phyloP scores from a whole-genome alignment of 179 eudicot genomes.

The Sideroxylon spinosum region DNA sequence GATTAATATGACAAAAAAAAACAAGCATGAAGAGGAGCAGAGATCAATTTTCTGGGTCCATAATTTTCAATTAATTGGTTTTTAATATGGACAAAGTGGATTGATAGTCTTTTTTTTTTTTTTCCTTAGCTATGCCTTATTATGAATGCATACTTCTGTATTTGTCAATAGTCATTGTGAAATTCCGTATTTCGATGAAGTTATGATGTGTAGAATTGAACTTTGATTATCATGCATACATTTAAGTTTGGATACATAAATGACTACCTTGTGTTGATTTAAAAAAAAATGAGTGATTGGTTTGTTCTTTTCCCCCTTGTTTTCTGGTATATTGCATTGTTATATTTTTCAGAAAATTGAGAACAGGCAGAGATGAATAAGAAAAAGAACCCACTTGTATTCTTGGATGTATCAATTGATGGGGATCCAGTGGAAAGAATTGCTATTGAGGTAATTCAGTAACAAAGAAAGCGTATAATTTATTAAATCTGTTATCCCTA shows the following conservation, averaged over 20 bases:
- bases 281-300: not conserved
- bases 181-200: not conserved
- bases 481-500: not conserved
- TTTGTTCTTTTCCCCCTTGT: not conserved
- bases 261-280: not conserved
- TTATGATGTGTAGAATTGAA: not conserved
- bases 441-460: constrained; percentile 59
- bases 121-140: not conserved
- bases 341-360: constrained; percentile 8
- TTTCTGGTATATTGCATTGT: not conserved
- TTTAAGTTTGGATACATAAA: too few species aligned
- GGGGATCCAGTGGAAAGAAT: constrained; percentile 62
- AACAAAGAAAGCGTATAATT: not conserved
- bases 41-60: not conserved
- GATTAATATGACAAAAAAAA: too few species aligned
- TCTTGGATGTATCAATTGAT: constrained; percentile 69
- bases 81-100: not conserved
- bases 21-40: not conserved
- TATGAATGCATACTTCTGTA: not conserved
- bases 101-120: not conserved
- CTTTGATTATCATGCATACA: not conserved
- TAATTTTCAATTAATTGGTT: not conserved
- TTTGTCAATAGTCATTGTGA: not conserved
- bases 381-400: constrained; percentile 82
- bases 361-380: constrained; percentile 38